Percentiles rank a stretch among this genome's conserved stretches.
phyloP scores from a whole-genome alignment of 1,284 basidiomycete species.

The Rugosomyces carneus region DNA sequence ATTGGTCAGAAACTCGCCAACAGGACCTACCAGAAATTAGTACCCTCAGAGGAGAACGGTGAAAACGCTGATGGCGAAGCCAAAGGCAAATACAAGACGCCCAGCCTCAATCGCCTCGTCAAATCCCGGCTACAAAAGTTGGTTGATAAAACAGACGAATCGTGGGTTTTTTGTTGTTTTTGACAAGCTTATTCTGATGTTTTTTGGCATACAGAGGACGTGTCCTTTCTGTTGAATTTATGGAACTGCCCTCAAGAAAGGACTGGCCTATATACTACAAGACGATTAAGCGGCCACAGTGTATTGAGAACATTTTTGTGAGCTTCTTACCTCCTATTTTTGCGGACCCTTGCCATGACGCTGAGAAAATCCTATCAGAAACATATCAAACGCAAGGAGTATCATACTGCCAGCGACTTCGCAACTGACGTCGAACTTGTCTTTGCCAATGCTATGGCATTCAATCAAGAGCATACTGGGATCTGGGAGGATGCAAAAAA shows the following conservation, averaged over 20 bases:
- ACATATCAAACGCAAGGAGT: constrained; percentile 72
- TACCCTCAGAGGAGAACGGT: constrained; percentile 42
- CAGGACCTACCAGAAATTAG: constrained; percentile 56
- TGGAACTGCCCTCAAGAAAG: constrained; percentile 76
- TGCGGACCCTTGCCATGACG: neutral
- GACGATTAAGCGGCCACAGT: constrained; percentile 77
- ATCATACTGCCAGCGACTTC: constrained; percentile 61
- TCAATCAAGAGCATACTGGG: constrained; percentile 70
- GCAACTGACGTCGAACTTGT: constrained; percentile 85
- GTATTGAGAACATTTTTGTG: constrained; percentile 76
- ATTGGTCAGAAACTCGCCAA: constrained; percentile 55
- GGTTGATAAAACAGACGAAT: constrained; percentile 59
- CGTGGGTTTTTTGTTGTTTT: constrained; percentile 33
- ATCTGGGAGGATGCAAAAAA: constrained; percentile 71
- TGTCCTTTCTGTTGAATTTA: constrained; percentile 70
- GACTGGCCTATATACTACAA: constrained; percentile 84
- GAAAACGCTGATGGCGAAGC: constrained; percentile 34
- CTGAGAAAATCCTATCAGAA: constrained; percentile 39
- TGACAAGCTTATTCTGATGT: constrained; percentile 3
- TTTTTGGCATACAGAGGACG: constrained; percentile 45
- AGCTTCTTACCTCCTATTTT: constrained; percentile 23
- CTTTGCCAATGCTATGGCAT: constrained; percentile 84
- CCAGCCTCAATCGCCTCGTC: constrained; percentile 55
- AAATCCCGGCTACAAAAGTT: constrained; percentile 66
- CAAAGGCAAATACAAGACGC: constrained; percentile 52